phyloP scores from a whole-genome alignment of 2,329 filamentous ascomycete species.

The Pezicula carpinea region DNA sequence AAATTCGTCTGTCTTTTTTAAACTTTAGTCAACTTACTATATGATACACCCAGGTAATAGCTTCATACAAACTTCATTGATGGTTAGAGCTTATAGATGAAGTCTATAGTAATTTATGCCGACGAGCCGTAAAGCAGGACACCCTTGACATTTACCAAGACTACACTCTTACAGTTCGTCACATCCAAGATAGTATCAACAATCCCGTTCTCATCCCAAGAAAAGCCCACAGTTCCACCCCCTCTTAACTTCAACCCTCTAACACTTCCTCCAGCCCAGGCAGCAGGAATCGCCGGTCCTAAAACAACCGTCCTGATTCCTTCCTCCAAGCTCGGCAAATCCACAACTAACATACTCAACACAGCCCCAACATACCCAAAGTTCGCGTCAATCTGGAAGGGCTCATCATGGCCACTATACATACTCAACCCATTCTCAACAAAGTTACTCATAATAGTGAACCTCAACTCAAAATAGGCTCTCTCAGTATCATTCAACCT shows the following conservation, averaged over 20 bases:
- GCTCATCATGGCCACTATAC: slow-evolving; percentile 39
- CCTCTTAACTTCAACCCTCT: slow-evolving; percentile 39
- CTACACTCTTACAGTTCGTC: slow-evolving; percentile 5
- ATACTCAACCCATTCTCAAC: slow-evolving; percentile 46
- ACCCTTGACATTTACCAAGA: background rate
- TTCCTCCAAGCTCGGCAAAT: slow-evolving; percentile 32
- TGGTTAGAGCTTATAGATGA: too few relatives aligned
- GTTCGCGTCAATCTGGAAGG: slow-evolving; percentile 58
- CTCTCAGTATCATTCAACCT: slow-evolving; percentile 44
- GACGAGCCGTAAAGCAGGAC: too few relatives aligned
- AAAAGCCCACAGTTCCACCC: slow-evolving; percentile 38
- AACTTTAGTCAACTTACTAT: too few relatives aligned
- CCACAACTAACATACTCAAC: slow-evolving; percentile 47
- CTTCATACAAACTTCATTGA: too few relatives aligned
- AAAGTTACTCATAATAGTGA: slow-evolving; percentile 45
- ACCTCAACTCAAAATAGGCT: slow-evolving; percentile 44
- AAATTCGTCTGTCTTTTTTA: too few relatives aligned
- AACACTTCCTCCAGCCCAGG: slow-evolving; percentile 41
- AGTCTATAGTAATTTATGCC: too few relatives aligned
- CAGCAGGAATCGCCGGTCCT: slow-evolving; percentile 41
- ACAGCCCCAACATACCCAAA: slow-evolving; percentile 47
- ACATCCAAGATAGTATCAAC: slow-evolving; percentile 19
- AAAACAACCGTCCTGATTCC: slow-evolving; percentile 33
- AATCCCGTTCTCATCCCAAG: slow-evolving; percentile 35
- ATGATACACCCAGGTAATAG: too few relatives aligned